A percentile compares a stretch with the other conserved stretches of the same genome.
These are phyloP conservation scores for Perilla frutescens DNA, from an alignment of 257 asterid genomes.

Conservation along the genomic window DNA sequence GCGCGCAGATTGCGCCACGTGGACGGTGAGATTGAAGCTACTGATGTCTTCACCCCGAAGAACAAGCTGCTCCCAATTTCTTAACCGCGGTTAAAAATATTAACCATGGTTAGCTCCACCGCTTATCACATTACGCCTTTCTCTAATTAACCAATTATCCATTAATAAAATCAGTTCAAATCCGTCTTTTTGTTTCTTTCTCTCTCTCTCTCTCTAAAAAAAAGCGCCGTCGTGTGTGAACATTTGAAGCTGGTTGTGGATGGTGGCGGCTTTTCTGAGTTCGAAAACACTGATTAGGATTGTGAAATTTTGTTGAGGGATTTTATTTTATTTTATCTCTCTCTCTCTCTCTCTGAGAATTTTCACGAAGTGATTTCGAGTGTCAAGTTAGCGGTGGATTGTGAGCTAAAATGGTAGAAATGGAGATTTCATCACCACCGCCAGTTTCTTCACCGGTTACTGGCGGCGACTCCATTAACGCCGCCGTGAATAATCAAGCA, in stretches of 20 bases:
- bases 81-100: conserved; percentile 40
- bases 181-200: conserved; percentile 47
- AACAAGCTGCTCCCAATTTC: conserved; percentile 27
- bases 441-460: conserved; percentile 32
- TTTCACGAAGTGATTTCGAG: background rate
- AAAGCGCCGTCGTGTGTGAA: conserved; percentile 45
- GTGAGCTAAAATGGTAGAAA: conserved; percentile 41
- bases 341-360: background rate
- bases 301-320: conserved; percentile 12
- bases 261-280: conserved; percentile 36
- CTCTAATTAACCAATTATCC: conserved; percentile 28
- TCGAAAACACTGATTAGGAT: conserved; percentile 8
- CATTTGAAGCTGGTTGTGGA: conserved; percentile 30
- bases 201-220: conserved; percentile 42
- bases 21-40: conserved; percentile 43
- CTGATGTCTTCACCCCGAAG: conserved; percentile 42
- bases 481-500: conserved; percentile 35
- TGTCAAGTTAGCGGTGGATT: background rate
- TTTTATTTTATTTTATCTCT: background rate
- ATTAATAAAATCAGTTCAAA: conserved; percentile 34
- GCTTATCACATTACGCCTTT: conserved; percentile 33
- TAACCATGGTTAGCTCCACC: conserved; percentile 50
- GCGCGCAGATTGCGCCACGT: conserved; percentile 55
- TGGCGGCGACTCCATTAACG: conserved; percentile 46
- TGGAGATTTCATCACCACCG: conserved; percentile 48